Evolutionary conservation across 495 filamentous ascomycete genomes (phyloP).

Genomic region (Apodospora peruviana): DNA sequence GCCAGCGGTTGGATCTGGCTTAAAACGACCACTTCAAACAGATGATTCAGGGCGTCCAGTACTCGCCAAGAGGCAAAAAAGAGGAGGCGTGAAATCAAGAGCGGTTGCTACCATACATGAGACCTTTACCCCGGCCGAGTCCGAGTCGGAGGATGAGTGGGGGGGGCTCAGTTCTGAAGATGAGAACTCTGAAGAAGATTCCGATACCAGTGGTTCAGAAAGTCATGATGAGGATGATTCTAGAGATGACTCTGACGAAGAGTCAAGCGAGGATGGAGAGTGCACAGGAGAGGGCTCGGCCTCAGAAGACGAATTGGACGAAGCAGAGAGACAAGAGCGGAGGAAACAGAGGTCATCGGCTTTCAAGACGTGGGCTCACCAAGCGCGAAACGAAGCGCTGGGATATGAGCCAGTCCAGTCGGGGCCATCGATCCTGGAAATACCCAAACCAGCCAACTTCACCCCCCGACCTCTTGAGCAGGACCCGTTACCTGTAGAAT

Average conservation of each 20-base stretch:
- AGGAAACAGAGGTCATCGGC: slow-evolving; percentile 48
- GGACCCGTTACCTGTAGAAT: slow-evolving; percentile 71
- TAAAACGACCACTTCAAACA: slow-evolving; percentile 80
- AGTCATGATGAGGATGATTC: neutral
- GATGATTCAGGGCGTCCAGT: slow-evolving; percentile 73
- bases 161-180: slow-evolving; percentile 28
- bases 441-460: slow-evolving; percentile 47
- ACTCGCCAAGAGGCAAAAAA: slow-evolving; percentile 62
- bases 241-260: neutral
- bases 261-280: slow-evolving; percentile 15
- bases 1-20: slow-evolving; percentile 59
- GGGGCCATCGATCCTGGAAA: slow-evolving; percentile 28
- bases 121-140: slow-evolving; percentile 4
- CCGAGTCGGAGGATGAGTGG: slow-evolving; percentile 30
- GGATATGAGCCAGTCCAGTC: slow-evolving; percentile 39
- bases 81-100: slow-evolving; percentile 48
- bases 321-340: slow-evolving; percentile 21
- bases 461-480: slow-evolving; percentile 56
- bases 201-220: slow-evolving; percentile 6
- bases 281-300: slow-evolving; percentile 13
- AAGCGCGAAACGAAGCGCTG: slow-evolving; percentile 71
- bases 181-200: slow-evolving; percentile 17
- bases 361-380: slow-evolving; percentile 93
- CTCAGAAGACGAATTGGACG: slow-evolving; percentile 23
- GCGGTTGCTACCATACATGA: slow-evolving; percentile 26